A percentile compares a stretch with the other conserved stretches of the same genome.
Evolutionary conservation across 306 rosid species (phyloP).

Genomic region (peach (Prunus persica)): DNA sequence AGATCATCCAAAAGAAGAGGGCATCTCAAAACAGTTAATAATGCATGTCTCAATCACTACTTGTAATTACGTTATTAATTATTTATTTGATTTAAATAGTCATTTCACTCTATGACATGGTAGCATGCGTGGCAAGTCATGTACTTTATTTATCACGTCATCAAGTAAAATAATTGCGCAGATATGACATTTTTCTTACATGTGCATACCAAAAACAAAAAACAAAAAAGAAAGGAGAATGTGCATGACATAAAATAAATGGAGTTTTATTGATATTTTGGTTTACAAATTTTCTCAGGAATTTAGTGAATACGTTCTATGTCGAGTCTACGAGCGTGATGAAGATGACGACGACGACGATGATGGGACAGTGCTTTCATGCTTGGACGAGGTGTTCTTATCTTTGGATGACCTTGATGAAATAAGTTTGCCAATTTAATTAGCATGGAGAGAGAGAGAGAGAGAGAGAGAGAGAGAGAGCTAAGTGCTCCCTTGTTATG

Average conservation of each 20-base stretch:
- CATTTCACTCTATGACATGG: neutral
- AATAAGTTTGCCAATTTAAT: conserved; percentile 71
- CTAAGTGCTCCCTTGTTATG: neutral
- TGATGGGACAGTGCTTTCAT: conserved; percentile 73
- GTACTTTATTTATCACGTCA: neutral
- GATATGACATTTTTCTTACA: neutral
- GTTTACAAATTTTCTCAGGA: conserved; percentile 38
- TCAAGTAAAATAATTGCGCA: neutral
- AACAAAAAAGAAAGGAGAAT: too few relatives aligned
- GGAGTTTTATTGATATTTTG: neutral
- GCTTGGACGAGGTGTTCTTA: conserved; percentile 95
- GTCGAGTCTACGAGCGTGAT: conserved; percentile 63
- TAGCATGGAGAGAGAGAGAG: neutral
- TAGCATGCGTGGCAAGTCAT: neutral
- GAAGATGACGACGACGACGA: conserved; percentile 36
- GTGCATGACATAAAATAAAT: neutral
- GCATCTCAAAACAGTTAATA: conserved; percentile 54
- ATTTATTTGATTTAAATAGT: too few relatives aligned
- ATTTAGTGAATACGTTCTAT: conserved; percentile 58
- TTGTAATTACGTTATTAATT: neutral
- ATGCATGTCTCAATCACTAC: conserved; percentile 5
- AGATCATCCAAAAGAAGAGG: conserved; percentile 50
- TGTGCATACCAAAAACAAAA: neutral
- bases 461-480: neutral
- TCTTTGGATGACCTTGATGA: conserved; percentile 95